phyloP scores from a whole-genome alignment of 2,329 filamentous ascomycete species.

The Paracoccidioides lutzii region DNA sequence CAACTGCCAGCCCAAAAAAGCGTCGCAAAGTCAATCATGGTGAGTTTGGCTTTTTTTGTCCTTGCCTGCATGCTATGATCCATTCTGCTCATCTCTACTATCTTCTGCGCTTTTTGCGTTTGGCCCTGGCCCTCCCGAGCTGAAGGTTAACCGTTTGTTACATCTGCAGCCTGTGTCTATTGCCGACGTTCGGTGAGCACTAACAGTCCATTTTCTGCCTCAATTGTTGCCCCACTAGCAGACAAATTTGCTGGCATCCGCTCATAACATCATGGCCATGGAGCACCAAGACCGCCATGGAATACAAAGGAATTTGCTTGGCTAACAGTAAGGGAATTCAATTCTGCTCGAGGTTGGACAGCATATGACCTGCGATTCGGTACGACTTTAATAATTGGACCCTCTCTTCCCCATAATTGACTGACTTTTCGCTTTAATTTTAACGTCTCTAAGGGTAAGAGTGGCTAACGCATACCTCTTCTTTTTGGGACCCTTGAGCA shows the following conservation, averaged over 20 bases:
- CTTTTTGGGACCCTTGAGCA: conserved; percentile 21
- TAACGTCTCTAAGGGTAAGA: conserved; percentile 6
- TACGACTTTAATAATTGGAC: conserved; percentile 36
- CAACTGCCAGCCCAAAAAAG: conserved; percentile 55
- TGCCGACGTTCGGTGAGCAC: conserved; percentile 77
- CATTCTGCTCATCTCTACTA: background rate
- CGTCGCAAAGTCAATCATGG: conserved; percentile 82
- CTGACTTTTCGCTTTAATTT: conserved; percentile 8
- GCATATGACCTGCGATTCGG: conserved; percentile 89
- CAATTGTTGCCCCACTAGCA: background rate
- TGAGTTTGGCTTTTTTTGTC: conserved; percentile 35
- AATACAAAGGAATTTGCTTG: conserved; percentile 9
- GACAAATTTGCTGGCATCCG: conserved; percentile 7
- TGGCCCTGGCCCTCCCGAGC: background rate
- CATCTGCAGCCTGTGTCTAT: conserved; percentile 66
- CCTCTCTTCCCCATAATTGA: conserved; percentile 13
- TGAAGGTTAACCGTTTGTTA: conserved; percentile 24
- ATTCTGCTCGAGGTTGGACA: conserved; percentile 36
- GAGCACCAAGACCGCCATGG: background rate
- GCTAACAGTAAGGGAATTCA: background rate
- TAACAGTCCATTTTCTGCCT: background rate
- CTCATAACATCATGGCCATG: conserved; percentile 12
- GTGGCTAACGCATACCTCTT: conserved; percentile 22
- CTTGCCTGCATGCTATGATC: background rate
- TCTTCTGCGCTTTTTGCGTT: background rate